Evolutionary conservation across 2,329 filamentous ascomycete species (phyloP).

Genomic region (Dothistroma pini): DNA sequence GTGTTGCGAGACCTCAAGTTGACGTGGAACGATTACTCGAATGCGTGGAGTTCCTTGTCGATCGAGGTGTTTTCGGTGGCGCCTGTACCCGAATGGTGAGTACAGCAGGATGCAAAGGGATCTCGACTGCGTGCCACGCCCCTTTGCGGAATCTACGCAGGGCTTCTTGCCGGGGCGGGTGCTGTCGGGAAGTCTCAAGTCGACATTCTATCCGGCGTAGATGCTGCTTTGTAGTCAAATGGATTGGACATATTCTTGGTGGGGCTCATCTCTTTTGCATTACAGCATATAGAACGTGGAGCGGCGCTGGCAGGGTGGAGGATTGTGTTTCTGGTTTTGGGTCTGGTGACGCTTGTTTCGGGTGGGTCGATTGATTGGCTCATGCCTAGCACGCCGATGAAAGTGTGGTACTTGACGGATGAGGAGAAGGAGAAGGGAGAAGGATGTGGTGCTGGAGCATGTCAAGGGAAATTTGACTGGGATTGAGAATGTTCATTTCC

Average conservation of each 20-base stretch:
- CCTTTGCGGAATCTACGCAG: too few relatives aligned
- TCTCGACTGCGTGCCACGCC: too few relatives aligned
- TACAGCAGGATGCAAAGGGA: conserved; percentile 21
- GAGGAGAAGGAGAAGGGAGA: too few relatives aligned
- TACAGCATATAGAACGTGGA: conserved; percentile 44
- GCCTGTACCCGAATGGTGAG: conserved; percentile 54
- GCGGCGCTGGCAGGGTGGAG: conserved; percentile 46
- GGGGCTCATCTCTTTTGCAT: conserved; percentile 54
- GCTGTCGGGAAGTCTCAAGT: too few relatives aligned
- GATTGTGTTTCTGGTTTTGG: conserved; percentile 48
- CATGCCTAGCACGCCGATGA: conserved; percentile 27
- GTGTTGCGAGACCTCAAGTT: conserved; percentile 54
- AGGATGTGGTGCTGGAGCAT: conserved; percentile 45
- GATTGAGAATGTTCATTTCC: conserved; percentile 46
- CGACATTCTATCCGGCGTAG: too few relatives aligned
- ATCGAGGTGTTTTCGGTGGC: conserved; percentile 59
- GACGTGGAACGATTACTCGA: conserved; percentile 59
- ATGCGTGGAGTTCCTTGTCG: conserved; percentile 60
- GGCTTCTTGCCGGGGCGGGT: too few relatives aligned
- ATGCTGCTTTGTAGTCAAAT: too few relatives aligned
- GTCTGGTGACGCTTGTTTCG: conserved; percentile 39
- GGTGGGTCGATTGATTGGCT: conserved; percentile 30
- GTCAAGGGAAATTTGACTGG: conserved; percentile 43
- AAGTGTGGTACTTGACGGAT: conserved; percentile 17
- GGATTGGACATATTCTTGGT: conserved; percentile 51